phyloP scores from a whole-genome alignment of 805 yeast species.

The Pichia occidentalis region DNA sequence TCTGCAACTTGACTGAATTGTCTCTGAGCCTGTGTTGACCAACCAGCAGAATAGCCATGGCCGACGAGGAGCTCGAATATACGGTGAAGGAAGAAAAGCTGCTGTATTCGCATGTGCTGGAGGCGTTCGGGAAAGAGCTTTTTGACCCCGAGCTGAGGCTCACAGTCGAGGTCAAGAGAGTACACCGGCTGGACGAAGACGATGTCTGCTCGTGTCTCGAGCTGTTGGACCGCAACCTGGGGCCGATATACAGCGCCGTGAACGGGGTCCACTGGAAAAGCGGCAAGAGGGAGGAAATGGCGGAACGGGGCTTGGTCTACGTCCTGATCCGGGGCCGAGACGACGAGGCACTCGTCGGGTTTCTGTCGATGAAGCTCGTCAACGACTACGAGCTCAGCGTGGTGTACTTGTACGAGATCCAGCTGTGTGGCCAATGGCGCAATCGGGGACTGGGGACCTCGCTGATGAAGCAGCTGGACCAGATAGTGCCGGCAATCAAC shows the following conservation, averaged over 20 bases:
- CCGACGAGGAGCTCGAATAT: not conserved
- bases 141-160: not conserved
- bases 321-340: conserved; percentile 25
- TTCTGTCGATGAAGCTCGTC: conserved; percentile 42
- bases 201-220: conserved; percentile 15
- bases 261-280: conserved; percentile 37
- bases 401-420: conserved; percentile 54
- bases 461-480: conserved; percentile 34
- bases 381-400: conserved; percentile 34
- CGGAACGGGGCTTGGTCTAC: conserved; percentile 41
- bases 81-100: not conserved
- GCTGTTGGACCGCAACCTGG: conserved; percentile 25
- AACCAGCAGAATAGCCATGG: no score
- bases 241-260: conserved; percentile 19
- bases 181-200: not conserved
- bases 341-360: conserved; percentile 29
- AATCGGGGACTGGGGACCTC: conserved; percentile 33
- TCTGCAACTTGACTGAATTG: no score
- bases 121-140: not conserved
- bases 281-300: conserved; percentile 40
- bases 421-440: conserved; percentile 34
- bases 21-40: no score
- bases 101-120: not conserved
- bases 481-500: conserved; percentile 21
- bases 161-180: not conserved